Percentiles rank a stretch among this genome's conserved stretches.
phyloP scores from a whole-genome alignment of 176 grass and related monocot genomes.

The Oryza coarctata region DNA sequence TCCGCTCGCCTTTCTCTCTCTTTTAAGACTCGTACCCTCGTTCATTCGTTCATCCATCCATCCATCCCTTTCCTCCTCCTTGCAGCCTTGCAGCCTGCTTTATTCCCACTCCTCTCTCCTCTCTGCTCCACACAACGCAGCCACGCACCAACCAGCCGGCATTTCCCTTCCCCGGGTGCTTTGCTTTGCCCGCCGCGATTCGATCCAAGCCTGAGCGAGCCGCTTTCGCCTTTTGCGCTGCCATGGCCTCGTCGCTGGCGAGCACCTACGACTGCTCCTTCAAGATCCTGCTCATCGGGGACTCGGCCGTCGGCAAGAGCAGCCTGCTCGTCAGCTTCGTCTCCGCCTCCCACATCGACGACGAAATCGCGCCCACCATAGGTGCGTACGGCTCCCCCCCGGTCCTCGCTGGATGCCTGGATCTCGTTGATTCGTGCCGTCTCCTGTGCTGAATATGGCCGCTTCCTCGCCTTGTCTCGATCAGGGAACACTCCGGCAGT shows the following conservation, averaged over 20 bases:
- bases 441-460: neutral
- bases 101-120: slow-evolving; percentile 17
- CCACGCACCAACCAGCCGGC: slow-evolving; percentile 39
- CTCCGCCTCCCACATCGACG: slow-evolving; percentile 46
- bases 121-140: slow-evolving; percentile 10
- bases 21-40: too few relatives aligned
- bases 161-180: neutral
- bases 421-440: slow-evolving; percentile 28
- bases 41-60: too few relatives aligned
- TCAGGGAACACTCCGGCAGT: neutral
- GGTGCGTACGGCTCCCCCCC: slow-evolving; percentile 15
- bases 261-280: slow-evolving; percentile 68
- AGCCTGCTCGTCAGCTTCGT: slow-evolving; percentile 80
- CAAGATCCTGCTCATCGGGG: slow-evolving; percentile 76
- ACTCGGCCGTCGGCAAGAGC: slow-evolving; percentile 83
- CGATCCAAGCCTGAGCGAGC: neutral
- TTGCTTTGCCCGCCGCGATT: slow-evolving; percentile 7
- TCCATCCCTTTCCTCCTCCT: neutral
- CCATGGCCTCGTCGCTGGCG: slow-evolving; percentile 46
- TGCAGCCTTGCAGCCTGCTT: neutral
- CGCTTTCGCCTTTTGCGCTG: neutral
- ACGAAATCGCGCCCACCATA: slow-evolving; percentile 61
- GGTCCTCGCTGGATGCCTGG: slow-evolving; percentile 23
- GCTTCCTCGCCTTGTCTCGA: slow-evolving; percentile 10
- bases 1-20: neutral